Evolutionary conservation across 2,329 filamentous ascomycete genomes (phyloP).

Genomic region (Sporothrix protearum): DNA sequence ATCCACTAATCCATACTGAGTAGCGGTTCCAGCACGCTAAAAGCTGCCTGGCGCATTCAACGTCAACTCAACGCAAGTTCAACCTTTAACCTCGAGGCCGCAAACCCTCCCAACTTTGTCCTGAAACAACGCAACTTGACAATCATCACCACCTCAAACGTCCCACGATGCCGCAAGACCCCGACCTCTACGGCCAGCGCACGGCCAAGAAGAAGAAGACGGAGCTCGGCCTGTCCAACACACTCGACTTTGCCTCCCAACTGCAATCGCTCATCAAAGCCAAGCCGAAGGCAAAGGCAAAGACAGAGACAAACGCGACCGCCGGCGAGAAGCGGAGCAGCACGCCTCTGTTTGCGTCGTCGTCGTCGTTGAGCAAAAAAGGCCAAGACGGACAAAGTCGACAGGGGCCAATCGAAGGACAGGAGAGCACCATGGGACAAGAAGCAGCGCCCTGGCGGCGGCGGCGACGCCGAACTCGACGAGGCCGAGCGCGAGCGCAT

Average conservation of each 20-base stretch:
- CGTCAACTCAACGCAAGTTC: neutral
- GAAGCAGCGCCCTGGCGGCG: neutral
- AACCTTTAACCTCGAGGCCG: no score
- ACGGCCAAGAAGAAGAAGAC: conserved; percentile 66
- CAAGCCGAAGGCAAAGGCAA: conserved; percentile 34
- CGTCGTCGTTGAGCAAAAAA: neutral
- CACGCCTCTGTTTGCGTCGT: neutral
- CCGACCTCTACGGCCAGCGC: conserved; percentile 72
- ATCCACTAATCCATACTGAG: neutral
- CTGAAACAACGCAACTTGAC: neutral
- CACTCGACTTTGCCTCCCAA: conserved; percentile 82
- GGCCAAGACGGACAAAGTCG: neutral
- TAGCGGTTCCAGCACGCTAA: neutral
- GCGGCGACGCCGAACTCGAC: conserved; percentile 54
- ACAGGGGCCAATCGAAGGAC: conserved; percentile 29
- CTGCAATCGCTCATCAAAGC: conserved; percentile 73
- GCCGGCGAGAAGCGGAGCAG: conserved; percentile 50
- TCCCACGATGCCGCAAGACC: conserved; percentile 58
- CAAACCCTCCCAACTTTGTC: no score
- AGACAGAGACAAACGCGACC: conserved; percentile 32
- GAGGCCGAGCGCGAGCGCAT: conserved; percentile 67
- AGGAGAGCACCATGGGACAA: conserved; percentile 36
- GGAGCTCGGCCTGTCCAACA: conserved; percentile 66
- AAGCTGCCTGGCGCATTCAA: neutral
- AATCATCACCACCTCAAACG: neutral